Base-by-base conservation (phyloP, 2,329 filamentous ascomycete genomes). In the Fusarium newnesense region DNA sequence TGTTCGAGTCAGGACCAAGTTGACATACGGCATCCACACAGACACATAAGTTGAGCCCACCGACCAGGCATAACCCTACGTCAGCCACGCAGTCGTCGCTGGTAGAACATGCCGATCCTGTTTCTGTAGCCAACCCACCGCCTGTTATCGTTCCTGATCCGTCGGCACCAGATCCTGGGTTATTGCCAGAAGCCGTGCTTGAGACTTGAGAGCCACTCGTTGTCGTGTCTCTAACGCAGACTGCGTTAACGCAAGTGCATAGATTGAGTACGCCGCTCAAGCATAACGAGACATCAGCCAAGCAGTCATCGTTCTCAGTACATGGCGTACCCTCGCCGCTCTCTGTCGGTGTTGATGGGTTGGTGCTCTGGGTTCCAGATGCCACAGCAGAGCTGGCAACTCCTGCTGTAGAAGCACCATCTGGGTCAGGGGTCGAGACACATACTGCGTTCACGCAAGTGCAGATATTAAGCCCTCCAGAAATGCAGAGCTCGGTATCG, bases 401-500 rank as follows among this genome's bases (percentile, higher is more conserved):
- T 18, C 34, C 24, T 19, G n/a, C 3, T 9, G 50, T 40, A 34
- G 43, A 46, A 7, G 16, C 15, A 21, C 18, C 40, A 19, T 26
- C 50, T 4, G 52, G 30, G 16, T 43, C 59, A 1, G 30, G 9
- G 16, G 9, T 37, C 2, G 24, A 40, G 8, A 69, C 52, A 2
- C 67, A 69, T 13, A 70, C 19, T 5, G 52, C 16, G 9, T 65
- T 56, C 19, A 60, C 36, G 7, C 67, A 69, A 18, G 36, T 40
- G 26, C 67, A 69, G 16, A 69, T 65, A 2, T 70, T 69, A 18
- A 65, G 15, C 18, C 66, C 67, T 13, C 52, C 26, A 1, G 50
- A 30, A 16, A 65, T 8, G 4, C 66, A 69, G 8, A 70, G 52
- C 4, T 69, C 66, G 16, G 32, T 21, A 2, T 70, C 37, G 2